Base-by-base conservation (phyloP, 2,329 filamentous ascomycete genomes). In the Ophiosphaerella herpotricha region DNA sequence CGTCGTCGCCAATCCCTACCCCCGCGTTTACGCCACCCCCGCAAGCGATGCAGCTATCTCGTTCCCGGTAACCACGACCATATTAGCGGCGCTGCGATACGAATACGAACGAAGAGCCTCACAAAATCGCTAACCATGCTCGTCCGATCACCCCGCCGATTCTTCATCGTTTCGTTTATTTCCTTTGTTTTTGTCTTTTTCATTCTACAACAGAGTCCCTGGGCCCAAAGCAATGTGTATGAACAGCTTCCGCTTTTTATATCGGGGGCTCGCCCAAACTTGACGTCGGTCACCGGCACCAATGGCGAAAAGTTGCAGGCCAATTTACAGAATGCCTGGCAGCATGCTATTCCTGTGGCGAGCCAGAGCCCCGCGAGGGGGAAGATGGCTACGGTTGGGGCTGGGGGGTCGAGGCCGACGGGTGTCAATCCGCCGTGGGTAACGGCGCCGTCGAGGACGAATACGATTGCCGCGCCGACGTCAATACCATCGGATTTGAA, bases 61-160 rank as follows among this genome's bases (percentile, higher is more conserved):
- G 18, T 21, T 21, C 18, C 18, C 18, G 18, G 18, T 21, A 21
- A 21, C 18, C 42, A 50, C 54, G 46, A 55, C 52, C 54, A 51
- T 50, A 42, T 44, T 37, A 34, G 44, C 43, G 26, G 35, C 45
- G 52, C 45, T 46, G 37, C 46, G 54, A 57, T 18, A 41, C 55
- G 52, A 60, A 60, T 61, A 66, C 57, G 58, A 61, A 46, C 39
- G 48, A 44, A 33, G 18, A 21, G 18, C 18, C 26, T 48, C 49
- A 36, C 50, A 39, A 21, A 21, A 21, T 21, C 18, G 18, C 18
- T 50, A 55, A 57, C 48, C 23, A 73, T 73, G 70, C 60, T 72
- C 40, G 50, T 71, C 45, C 64, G 68, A 38, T 72, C 73, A 48
- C 71, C 73, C 7, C 69, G 72, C 57, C 71, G 68, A 57, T 67